These are phyloP conservation scores for Zygosaccharomyces lentus DNA, from an alignment of 805 yeast genomes.

Conservation along the genomic window DNA sequence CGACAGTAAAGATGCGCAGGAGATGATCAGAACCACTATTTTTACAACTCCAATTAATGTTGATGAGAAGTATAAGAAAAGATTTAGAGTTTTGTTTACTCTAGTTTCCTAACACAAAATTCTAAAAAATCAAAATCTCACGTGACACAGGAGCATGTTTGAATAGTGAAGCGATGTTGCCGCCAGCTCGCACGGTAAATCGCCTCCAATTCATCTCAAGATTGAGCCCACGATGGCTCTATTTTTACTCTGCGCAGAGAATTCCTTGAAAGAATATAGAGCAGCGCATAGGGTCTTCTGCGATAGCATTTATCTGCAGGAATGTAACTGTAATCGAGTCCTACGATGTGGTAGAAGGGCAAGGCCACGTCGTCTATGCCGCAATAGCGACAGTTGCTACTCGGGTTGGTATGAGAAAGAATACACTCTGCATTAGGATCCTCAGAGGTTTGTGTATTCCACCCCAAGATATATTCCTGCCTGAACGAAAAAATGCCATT, in stretches of 20 bases:
- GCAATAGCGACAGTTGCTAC: slow-evolving; percentile 10
- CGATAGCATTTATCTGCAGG: slow-evolving; percentile 13
- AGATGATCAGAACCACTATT: not conserved
- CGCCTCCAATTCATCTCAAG: not conserved
- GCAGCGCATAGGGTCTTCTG: slow-evolving; percentile 15
- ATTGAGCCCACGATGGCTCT: not conserved
- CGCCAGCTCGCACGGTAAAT: not conserved
- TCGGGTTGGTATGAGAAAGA: slow-evolving; percentile 1
- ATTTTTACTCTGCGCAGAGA: slow-evolving; percentile 4
- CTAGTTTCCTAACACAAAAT: slow-evolving; percentile 3
- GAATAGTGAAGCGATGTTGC: not conserved
- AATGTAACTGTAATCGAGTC: slow-evolving; percentile 22
- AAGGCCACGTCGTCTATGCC: slow-evolving; percentile 19
- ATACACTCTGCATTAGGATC: slow-evolving; percentile 3
- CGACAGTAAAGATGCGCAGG: not conserved
- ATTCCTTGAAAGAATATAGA: slow-evolving; percentile 12
- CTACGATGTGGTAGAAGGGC: slow-evolving; percentile 20
- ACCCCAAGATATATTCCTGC: slow-evolving; percentile 30
- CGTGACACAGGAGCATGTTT: not conserved
- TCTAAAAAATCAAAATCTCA: not conserved
- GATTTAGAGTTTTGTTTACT: slow-evolving; percentile 1
- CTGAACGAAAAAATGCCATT: slow-evolving; percentile 29
- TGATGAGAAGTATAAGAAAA: not conserved
- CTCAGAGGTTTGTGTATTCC: slow-evolving; percentile 19
- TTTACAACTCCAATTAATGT: not conserved